Base-by-base conservation (phyloP, 129 eudicot species). In the Tagetes patula region DNA sequence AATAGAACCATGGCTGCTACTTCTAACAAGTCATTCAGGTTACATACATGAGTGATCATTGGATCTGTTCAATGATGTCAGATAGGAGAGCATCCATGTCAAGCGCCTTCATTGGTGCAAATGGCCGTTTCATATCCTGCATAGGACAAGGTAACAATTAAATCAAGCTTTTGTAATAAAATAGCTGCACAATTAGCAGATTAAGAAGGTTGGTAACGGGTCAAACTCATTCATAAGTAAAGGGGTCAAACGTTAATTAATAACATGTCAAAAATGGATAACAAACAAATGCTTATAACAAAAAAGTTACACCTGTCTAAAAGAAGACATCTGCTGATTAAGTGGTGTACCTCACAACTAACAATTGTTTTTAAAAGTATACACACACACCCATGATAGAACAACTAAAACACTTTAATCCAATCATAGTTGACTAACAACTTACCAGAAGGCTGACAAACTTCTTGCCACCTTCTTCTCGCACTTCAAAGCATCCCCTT, bases 401-500 rank as follows among this genome's bases (percentile, higher is more conserved):
- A 2, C 38, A 56, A 0, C 31, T 10, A 6, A 42, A 39, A 20
- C 27, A 20, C 27, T 20, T 20, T 20, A 20, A 20, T 20, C 27
- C 27, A 20, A 20, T 20, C 27, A 20, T 20, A 20, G 27, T 20
- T 20, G 27, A 20, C 27, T 20, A 20, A 20, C 27, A 20, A 20
- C 27, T 77, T 87, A 87, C 91, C 91, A 83, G 83, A 81, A 91
- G 86, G 70, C 93, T 88, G 64, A 91, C 60, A 62, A 91, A 88
- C 63, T 40, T 78, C 74, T 85, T 84, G n/a, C 97, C 96, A 31
- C 86, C 87, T 67, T 86, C 91, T 75, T 85, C 91, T 2, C 97
- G 88, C 6, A 91, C 74, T 55, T 91, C 97, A 64, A 91, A 88
- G 80, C 97, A 91, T 52, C 97, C 97, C 75, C 91, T 85, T 74